Evolutionary conservation across 2,329 filamentous ascomycete species (phyloP).

Genomic region (Davidsoniella australis): DNA sequence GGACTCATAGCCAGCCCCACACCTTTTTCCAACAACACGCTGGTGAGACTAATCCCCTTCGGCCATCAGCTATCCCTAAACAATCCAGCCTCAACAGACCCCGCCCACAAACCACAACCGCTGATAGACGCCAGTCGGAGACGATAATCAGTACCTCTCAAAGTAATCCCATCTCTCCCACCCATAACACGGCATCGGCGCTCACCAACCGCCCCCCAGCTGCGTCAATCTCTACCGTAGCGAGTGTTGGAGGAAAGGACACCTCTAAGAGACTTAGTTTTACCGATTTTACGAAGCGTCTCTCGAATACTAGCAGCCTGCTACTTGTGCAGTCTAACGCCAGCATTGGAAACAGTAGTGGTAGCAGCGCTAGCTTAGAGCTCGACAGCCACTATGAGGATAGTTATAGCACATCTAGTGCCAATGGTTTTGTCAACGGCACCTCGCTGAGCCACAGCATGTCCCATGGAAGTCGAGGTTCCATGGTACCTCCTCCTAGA

Average conservation of each 20-base stretch:
- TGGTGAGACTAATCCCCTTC: conserved; percentile 5
- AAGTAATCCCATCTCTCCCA: neutral
- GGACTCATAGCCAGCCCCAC: conserved; percentile 13
- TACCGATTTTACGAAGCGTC: conserved; percentile 40
- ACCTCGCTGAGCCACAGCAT: neutral
- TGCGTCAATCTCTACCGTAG: neutral
- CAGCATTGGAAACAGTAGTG: conserved; percentile 27
- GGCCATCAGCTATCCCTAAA: conserved; percentile 11
- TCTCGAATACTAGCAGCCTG: conserved; percentile 44
- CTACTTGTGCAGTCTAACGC: conserved; percentile 41
- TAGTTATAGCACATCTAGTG: neutral
- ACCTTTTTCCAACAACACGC: conserved; percentile 10
- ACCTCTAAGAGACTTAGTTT: conserved; percentile 43
- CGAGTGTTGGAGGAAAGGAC: neutral
- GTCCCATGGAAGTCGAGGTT: neutral
- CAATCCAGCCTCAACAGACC: neutral
- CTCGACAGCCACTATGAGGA: conserved; percentile 8
- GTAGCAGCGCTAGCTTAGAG: conserved; percentile 18
- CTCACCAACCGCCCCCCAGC: neutral
- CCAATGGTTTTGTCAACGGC: too few relatives aligned
- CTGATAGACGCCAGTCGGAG: conserved; percentile 18
- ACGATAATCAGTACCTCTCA: conserved; percentile 27
- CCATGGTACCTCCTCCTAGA: conserved; percentile 8
- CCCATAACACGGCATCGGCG: neutral
- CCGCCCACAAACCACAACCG: conserved; percentile 16